Base-by-base conservation (phyloP, 2,329 filamentous ascomycete genomes). In the Colletotrichum shisoi region DNA sequence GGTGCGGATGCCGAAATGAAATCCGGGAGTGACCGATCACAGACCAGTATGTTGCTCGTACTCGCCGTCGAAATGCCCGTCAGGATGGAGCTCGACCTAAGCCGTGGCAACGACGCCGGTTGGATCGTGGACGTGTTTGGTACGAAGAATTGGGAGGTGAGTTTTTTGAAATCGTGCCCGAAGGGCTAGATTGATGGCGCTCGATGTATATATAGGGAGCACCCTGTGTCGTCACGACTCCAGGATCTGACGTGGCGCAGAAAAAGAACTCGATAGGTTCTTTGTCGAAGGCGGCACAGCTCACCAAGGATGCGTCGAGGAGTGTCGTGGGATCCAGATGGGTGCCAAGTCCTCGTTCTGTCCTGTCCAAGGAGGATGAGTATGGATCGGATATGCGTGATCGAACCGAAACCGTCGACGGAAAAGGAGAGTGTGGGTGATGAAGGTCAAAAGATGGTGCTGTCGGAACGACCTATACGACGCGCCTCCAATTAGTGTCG, bases 41-140 rank as follows among this genome's bases (percentile, higher is more conserved):
- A 64, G 61, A 65, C 54, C 65, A 65, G 61, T 67, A 56, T 65
- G 65, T 13, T 67, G 60, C 60, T 68, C 65, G 65, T 68, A 45
- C 65, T 51, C 21, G 65, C 37, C 49, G 59, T 34, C 27, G 13
- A 48, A 54, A 39, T 54, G 48, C 24, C 40, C 40, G 56, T 37
- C 37, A 13, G 19, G 21, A 24, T 59, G 24, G 49, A 58, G 42
- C 53, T 49, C 37, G 15, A 54, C 31, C 56, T 53, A n/a, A 37
- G 40, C 39, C 46, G 58, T 42, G n/a, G 13, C 17, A 37, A 46
- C 8, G 13, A 45, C 13, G 34, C 24, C 15, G 17, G 12, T 45
- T 8, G 17, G 8, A 34, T 42, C 13, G 27, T 42, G 15, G 19
- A 40, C 21, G 51, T 31, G 15, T 19, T n/a, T 24, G n/a, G 19